These are phyloP conservation scores for Talaromyces ruber DNA, from an alignment of 495 filamentous ascomycete genomes.

Conservation along the genomic window DNA sequence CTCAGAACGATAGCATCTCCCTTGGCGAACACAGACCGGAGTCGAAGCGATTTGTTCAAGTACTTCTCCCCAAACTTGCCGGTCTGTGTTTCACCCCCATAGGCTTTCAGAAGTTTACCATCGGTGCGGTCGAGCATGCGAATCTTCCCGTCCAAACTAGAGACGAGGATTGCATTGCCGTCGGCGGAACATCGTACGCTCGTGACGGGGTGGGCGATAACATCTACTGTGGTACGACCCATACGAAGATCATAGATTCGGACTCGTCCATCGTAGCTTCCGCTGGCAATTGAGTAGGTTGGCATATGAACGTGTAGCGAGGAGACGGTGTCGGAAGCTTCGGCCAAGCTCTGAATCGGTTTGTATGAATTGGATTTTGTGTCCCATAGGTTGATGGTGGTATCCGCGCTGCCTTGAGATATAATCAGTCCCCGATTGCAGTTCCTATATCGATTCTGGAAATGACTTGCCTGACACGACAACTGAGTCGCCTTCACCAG, in stretches of 20 bases:
- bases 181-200: conserved; percentile 61
- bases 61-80: conserved; percentile 19
- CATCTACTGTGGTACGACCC: conserved; percentile 66
- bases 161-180: conserved; percentile 65
- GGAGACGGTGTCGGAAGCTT: conserved; percentile 71
- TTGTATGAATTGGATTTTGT: conserved; percentile 49
- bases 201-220: conserved; percentile 49
- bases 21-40: conserved; percentile 63
- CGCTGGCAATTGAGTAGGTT: conserved; percentile 40
- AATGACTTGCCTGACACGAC: conserved; percentile 49
- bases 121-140: conserved; percentile 72
- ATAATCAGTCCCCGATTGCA: neutral
- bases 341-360: conserved; percentile 68
- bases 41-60: conserved; percentile 59
- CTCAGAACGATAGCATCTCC: conserved; percentile 71
- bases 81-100: conserved; percentile 38
- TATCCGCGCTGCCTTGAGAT: conserved; percentile 63
- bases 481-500: conserved; percentile 57
- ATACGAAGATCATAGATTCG: conserved; percentile 82
- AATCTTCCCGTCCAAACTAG: conserved; percentile 65
- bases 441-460: neutral
- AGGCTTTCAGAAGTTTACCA: conserved; percentile 67
- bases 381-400: conserved; percentile 85
- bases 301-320: conserved; percentile 42
- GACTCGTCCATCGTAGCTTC: conserved; percentile 80